phyloP scores from a whole-genome alignment of 495 filamentous ascomycete species.

The Aspergillus heteromorphus region DNA sequence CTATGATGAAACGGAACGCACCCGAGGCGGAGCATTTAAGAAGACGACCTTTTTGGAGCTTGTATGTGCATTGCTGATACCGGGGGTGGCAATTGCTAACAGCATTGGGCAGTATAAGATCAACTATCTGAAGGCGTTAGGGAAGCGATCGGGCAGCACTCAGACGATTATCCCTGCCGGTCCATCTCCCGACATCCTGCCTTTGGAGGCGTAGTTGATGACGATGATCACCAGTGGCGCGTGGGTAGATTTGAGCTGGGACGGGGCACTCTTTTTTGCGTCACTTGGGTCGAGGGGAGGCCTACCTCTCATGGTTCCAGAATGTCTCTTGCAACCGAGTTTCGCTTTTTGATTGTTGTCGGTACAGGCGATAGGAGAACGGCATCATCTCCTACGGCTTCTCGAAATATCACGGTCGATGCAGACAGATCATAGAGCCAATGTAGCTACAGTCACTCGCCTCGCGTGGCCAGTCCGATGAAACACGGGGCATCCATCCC shows the following conservation, averaged over 20 bases:
- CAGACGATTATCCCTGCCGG: slow-evolving; percentile 15
- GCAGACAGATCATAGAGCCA: no score
- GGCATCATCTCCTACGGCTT: no score
- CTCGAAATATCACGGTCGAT: no score
- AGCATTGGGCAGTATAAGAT: slow-evolving; percentile 13
- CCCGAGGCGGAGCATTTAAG: slow-evolving; percentile 52
- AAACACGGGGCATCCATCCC: no score
- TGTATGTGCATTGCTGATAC: slow-evolving; percentile 30
- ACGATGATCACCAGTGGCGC: background rate
- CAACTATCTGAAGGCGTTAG: slow-evolving; percentile 12
- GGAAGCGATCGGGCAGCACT: slow-evolving; percentile 7
- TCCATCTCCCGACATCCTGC: slow-evolving; percentile 40
- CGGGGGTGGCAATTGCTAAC: background rate
- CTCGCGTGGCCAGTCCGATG: no score
- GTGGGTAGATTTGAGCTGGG: background rate
- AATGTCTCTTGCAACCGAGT: background rate
- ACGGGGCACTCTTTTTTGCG: background rate
- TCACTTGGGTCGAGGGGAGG: background rate
- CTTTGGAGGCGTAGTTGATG: slow-evolving; percentile 5
- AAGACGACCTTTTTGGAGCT: slow-evolving; percentile 62
- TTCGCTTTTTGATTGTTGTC: background rate
- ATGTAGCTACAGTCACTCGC: no score
- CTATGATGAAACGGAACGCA: slow-evolving; percentile 54
- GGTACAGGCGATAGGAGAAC: no score
- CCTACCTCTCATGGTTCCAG: background rate